phyloP scores from a whole-genome alignment of 23 red algal genomes.

The Gracilariopsis chorda region DNA sequence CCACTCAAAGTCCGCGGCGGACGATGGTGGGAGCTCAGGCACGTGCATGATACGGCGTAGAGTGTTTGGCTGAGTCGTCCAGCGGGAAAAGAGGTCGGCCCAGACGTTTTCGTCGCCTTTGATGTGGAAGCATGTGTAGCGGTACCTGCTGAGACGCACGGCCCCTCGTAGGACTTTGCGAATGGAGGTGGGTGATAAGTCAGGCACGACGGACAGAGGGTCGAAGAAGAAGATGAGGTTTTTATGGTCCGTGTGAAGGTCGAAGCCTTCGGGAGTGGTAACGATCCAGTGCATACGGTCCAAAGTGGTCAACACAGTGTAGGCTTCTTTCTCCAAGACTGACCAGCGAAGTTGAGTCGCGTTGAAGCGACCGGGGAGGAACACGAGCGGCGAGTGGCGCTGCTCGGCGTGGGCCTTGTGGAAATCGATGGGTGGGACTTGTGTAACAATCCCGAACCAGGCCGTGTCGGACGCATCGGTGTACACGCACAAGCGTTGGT shows the following conservation, averaged over 20 bases:
- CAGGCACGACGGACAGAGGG: slow-evolving; percentile 33
- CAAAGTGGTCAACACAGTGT: background rate
- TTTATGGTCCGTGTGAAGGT: slow-evolving; percentile 30
- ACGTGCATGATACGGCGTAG: background rate
- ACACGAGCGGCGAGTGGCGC: background rate
- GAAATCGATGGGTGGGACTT: slow-evolving; percentile 5
- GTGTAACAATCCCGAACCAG: slow-evolving; percentile 31
- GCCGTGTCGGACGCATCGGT: slow-evolving; percentile 37
- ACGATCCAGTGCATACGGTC: slow-evolving; percentile 39
- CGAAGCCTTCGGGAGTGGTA: background rate
- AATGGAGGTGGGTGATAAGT: background rate
- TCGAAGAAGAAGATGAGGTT: slow-evolving; percentile 61
- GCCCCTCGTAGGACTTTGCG: slow-evolving; percentile 40
- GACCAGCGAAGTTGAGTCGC: slow-evolving; percentile 39
- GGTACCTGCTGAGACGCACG: slow-evolving; percentile 29
- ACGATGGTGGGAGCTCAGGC: slow-evolving; percentile 14
- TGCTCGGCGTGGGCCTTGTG: background rate
- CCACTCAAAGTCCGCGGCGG: background rate
- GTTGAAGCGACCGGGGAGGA: slow-evolving; percentile 24
- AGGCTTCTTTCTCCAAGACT: slow-evolving; percentile 42
- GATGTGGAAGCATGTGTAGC: slow-evolving; percentile 46
- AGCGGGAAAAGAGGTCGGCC: slow-evolving; percentile 36
- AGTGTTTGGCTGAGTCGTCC: background rate
- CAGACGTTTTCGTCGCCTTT: slow-evolving; percentile 37
- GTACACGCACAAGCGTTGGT: slow-evolving; percentile 35